Percentiles rank a stretch among this genome's conserved stretches.
Evolutionary conservation across 768 basidiomycete species (phyloP).

Genomic region (Boletus eberwhitei): DNA sequence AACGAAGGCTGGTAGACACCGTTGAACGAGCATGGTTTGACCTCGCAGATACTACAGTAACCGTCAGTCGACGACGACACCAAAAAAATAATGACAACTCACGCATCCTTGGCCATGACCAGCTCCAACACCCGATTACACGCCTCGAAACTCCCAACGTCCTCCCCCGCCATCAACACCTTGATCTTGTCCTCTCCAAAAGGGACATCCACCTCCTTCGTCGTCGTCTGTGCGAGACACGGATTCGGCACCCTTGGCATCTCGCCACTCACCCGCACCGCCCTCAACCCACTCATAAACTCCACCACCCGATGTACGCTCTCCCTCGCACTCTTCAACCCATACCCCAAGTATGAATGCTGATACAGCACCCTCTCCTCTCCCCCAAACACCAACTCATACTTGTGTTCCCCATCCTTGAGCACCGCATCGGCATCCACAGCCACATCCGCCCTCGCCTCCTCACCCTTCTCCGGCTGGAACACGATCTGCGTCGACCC

Average conservation of each 20-base stretch:
- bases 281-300: slow-evolving; percentile 64
- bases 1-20: slow-evolving; percentile 97
- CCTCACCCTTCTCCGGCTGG: slow-evolving; percentile 64
- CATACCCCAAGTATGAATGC: slow-evolving; percentile 97
- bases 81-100: slow-evolving; percentile 26
- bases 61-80: background rate
- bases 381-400: slow-evolving; percentile 74
- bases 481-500: slow-evolving; percentile 98
- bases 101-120: slow-evolving; percentile 94
- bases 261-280: background rate
- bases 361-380: slow-evolving; percentile 79
- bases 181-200: slow-evolving; percentile 45
- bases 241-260: slow-evolving; percentile 51
- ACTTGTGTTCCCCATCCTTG: slow-evolving; percentile 89
- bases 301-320: slow-evolving; percentile 87
- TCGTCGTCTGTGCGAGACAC: slow-evolving; percentile 71
- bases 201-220: slow-evolving; percentile 60
- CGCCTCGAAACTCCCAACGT: slow-evolving; percentile 79
- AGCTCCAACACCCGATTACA: slow-evolving; percentile 83
- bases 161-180: slow-evolving; percentile 84
- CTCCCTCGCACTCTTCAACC: slow-evolving; percentile 82
- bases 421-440: slow-evolving; percentile 35
- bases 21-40: slow-evolving; percentile 94
- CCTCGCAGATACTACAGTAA: slow-evolving; percentile 66
- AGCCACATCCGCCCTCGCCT: background rate